Percentiles rank a stretch among this genome's conserved stretches.
These are phyloP conservation scores for Hygrophorus pudorinus DNA, from an alignment of 768 basidiomycete genomes.

Conservation along the genomic window DNA sequence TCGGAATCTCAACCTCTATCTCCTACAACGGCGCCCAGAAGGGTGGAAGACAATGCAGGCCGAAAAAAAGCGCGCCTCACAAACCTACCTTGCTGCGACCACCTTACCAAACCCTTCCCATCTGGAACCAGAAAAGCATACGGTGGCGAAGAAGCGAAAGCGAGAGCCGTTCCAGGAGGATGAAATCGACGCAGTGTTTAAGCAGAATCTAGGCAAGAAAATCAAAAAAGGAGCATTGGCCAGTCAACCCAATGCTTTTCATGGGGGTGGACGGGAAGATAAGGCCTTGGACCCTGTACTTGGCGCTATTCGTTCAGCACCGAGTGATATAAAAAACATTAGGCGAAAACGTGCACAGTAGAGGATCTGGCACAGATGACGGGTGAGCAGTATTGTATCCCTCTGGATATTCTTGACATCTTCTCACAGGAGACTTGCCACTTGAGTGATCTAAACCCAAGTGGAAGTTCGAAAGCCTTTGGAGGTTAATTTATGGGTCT, in stretches of 20 bases:
- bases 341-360: too few relatives aligned
- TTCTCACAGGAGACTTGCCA: too few relatives aligned
- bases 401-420: too few relatives aligned
- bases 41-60: constrained; percentile 78
- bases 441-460: too few relatives aligned
- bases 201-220: constrained; percentile 45
- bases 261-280: background rate
- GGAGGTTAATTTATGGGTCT: background rate
- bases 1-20: constrained; percentile 63
- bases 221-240: constrained; percentile 43
- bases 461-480: too few relatives aligned
- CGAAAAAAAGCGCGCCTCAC: constrained; percentile 18
- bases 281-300: background rate
- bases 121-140: constrained; percentile 10
- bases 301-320: background rate
- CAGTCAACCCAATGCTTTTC: background rate
- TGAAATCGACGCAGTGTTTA: constrained; percentile 72
- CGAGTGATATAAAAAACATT: background rate
- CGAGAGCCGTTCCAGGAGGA: constrained; percentile 37
- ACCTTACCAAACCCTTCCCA: background rate
- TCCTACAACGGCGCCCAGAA: constrained; percentile 69
- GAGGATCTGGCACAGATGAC: too few relatives aligned
- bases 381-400: too few relatives aligned
- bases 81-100: background rate
- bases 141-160: constrained; percentile 31